Base-by-base conservation (phyloP, 768 basidiomycete genomes). In the Cystoderma amianthinum region DNA sequence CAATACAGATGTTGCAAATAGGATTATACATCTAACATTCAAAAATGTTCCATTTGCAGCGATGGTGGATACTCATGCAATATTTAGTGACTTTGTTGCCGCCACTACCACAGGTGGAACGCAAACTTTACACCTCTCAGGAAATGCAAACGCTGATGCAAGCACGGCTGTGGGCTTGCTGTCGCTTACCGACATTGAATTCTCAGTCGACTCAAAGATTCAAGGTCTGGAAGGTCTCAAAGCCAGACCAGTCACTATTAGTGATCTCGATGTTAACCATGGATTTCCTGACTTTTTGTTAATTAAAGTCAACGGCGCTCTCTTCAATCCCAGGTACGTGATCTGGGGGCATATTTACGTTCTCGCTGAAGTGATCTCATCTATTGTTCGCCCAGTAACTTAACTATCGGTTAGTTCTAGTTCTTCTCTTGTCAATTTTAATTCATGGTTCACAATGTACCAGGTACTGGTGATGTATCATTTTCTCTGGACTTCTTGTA, bases 261-360 rank as follows among this genome's bases (percentile, higher is more conserved):
- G 63, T 30, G 64, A 72, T 47, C 60, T 86, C 38, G 82, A 85
- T 46, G 82, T 85, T 20, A 74, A 71, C 30, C 81, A 78, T 39
- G 84, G 84, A 5, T 85, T 74, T 62, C 44, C 74, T 0, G 71
- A 80, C 51, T 79, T 69, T 54, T 64, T 87, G n/a, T 65, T 85
- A 38, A 85, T 87, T 61, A 82, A 70, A 50, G 75, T 76, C 10
- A 62, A 74, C 32, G 75, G 77, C 15, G 62, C 67, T 1, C 58
- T 85, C 17, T 82, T 74, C 55, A 85, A 85, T 44, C 83, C 84
- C 10, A 82, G 76, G 76, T 76, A 47, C 46, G 61, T 38, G 18
- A 36, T 17, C 21, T 30, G 42, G 9, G 5, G 3, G 36, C 44
- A 23, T 17, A 28, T 32, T 32, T 9, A 35, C 35, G n/a, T n/a